Evolutionary conservation across 2,329 filamentous ascomycete species (phyloP), one percentile per base, ranked within the genome.

Genomic region (Lecanicillium sp.): DNA sequence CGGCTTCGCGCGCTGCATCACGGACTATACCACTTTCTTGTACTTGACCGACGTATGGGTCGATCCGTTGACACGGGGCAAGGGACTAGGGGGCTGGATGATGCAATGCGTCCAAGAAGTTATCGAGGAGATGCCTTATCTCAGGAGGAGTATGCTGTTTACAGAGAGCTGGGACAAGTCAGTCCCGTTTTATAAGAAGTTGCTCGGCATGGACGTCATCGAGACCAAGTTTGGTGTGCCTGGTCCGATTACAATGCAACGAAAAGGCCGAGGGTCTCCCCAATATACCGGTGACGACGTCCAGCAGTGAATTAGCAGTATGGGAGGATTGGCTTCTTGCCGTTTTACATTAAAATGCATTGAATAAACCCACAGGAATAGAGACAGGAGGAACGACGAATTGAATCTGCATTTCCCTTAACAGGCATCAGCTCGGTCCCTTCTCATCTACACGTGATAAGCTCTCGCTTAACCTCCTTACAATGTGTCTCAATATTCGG

Each of bases 21-120:
- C 83, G 0, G 84, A 87, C 58, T 73, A 73, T 50, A 69, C 76
- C 9, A 83, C 82, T 0, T 79, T 86, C 54, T 75, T 74, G 2
- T 87, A 84, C 23, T 44, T 67, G 11, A 81, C 81, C 1, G 83
- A 86, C 53, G 76, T 86, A 0, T 86, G 80, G 60, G 65, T 86
- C 3, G 59, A 76, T 1, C 67, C 73, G 0, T 64, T 69, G 17
- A 73, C 77, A 50, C 79, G 81, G 56, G 72, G 74, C 1, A 64
- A 69, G 6, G 81, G 83, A 0, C 65, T 86, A 1, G 83, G 78
- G 1, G 72, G 65, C 27, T 86, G 80, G 79, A 60, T 86, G 51
- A 70, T 85, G 50, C 56, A 65, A 2, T 82, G 79, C 54, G 62
- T 83, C 15, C 68, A 74, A 47, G 77, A 83, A 52, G 58, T 73